Evolutionary conservation across 805 yeast species (phyloP).

Genomic region (Teunomyces pallodes): DNA sequence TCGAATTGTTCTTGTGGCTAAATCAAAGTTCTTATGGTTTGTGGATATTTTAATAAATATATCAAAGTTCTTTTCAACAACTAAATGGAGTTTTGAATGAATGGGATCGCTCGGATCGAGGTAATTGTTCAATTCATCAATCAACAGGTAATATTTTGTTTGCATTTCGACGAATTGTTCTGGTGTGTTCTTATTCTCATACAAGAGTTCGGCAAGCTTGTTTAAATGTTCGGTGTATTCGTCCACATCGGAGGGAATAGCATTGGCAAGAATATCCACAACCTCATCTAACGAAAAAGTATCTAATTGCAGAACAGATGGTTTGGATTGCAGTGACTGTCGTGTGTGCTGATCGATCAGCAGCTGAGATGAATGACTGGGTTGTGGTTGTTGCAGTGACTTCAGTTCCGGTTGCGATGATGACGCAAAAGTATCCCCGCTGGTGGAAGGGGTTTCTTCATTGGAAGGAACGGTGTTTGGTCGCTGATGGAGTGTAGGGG

Average conservation of each 20-base stretch:
- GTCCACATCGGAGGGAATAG: conserved; percentile 27
- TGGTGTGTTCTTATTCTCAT: conserved; percentile 13
- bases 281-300: conserved; percentile 20
- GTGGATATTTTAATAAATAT: conserved; percentile 35
- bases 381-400: conserved; percentile 6
- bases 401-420: conserved; percentile 2
- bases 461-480: neutral
- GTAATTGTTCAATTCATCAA: conserved; percentile 22
- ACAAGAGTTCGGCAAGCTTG: conserved; percentile 27
- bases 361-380: conserved; percentile 4
- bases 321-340: conserved; percentile 5
- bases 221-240: conserved; percentile 40
- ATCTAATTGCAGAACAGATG: conserved; percentile 3
- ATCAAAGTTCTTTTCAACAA: conserved; percentile 40
- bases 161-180: conserved; percentile 18
- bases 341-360: conserved; percentile 8
- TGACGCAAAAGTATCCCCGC: neutral
- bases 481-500: neutral
- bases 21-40: conserved; percentile 24
- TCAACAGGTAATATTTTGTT: conserved; percentile 22
- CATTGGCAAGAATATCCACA: conserved; percentile 22
- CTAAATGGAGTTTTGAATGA: conserved; percentile 27
- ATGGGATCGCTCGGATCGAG: conserved; percentile 24
- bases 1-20: conserved; percentile 34
- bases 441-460: neutral